A percentile compares a stretch with the other conserved stretches of the same genome.
Conservation (phyloP, 257 asterid genomes). For the Linderniella brevidens region DNA sequence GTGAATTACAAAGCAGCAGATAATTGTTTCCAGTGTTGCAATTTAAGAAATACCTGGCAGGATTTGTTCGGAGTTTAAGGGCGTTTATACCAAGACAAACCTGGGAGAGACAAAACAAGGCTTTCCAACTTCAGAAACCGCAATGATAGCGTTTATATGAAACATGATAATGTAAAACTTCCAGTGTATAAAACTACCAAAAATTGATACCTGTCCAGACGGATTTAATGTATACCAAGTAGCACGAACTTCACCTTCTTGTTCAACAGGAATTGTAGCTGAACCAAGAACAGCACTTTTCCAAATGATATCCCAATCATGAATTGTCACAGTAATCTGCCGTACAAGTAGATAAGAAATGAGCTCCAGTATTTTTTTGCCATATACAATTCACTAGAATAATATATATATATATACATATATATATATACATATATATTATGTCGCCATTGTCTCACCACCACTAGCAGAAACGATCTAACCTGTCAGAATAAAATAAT, state of each 20-base stretch:
- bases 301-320: slow-evolving; percentile 99
- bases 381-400: not conserved
- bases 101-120: slow-evolving; percentile 23
- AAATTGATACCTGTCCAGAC: slow-evolving; percentile 65
- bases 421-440: not conserved
- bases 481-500: not conserved
- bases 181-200: slow-evolving; percentile 1
- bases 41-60: slow-evolving; percentile 33
- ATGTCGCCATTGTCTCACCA: not conserved
- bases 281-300: slow-evolving; percentile 99
- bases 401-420: not conserved
- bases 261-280: slow-evolving; percentile 50
- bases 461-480: not conserved
- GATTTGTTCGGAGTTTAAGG: slow-evolving; percentile 28
- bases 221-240: slow-evolving; percentile 71
- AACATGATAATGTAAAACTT: not conserved
- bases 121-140: slow-evolving; percentile 4
- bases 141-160: not conserved
- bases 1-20: not conserved
- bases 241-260: slow-evolving; percentile 77
- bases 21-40: not conserved
- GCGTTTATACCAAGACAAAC: slow-evolving; percentile 77
- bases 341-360: slow-evolving; percentile 20
- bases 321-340: slow-evolving; percentile 86
- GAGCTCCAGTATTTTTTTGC: slow-evolving; percentile 7